Percentiles rank a stretch among this genome's conserved stretches.
phyloP scores from a whole-genome alignment of 495 filamentous ascomycete species.

The Staphylotrichum longicolle region DNA sequence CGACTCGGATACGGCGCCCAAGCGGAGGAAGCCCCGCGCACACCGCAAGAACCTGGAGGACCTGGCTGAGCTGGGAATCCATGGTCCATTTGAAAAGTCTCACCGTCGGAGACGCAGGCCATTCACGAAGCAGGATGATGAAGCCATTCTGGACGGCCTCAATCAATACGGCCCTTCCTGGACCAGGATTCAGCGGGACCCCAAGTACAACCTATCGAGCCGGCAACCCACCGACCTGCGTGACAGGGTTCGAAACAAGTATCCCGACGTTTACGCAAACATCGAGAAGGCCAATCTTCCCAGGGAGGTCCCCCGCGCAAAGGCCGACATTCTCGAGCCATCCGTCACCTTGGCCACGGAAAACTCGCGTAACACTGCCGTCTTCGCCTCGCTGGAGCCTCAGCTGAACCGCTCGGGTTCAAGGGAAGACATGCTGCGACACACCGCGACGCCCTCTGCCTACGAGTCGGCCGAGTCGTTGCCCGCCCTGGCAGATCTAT shows the following conservation, averaged over 20 bases:
- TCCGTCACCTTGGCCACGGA: constrained; percentile 40
- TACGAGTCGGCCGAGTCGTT: constrained; percentile 38
- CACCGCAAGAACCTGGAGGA: constrained; percentile 57
- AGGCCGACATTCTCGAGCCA: constrained; percentile 39
- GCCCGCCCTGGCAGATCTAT: constrained; percentile 26
- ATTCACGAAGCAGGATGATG: constrained; percentile 75
- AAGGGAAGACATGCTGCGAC: constrained; percentile 42
- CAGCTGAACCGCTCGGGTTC: constrained; percentile 41
- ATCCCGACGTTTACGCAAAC: constrained; percentile 56
- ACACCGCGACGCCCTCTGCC: constrained; percentile 29
- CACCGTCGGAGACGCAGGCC: constrained; percentile 55
- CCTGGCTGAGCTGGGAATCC: constrained; percentile 56
- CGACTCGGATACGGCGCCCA: constrained; percentile 28
- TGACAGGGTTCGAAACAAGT: constrained; percentile 78
- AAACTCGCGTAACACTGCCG: constrained; percentile 33
- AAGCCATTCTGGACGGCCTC: constrained; percentile 71
- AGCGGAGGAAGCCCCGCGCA: constrained; percentile 47
- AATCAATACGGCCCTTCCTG: constrained; percentile 73
- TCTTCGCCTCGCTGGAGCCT: constrained; percentile 31
- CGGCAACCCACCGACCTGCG: constrained; percentile 76
- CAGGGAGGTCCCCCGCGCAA: constrained; percentile 29
- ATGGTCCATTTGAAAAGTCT: constrained; percentile 53
- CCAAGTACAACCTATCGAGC: constrained; percentile 60
- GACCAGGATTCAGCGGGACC: constrained; percentile 75
- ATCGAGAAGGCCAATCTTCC: constrained; percentile 57